Conservation (phyloP, 2,329 filamentous ascomycete genomes). For the Colletotrichum sansevieriae region DNA sequence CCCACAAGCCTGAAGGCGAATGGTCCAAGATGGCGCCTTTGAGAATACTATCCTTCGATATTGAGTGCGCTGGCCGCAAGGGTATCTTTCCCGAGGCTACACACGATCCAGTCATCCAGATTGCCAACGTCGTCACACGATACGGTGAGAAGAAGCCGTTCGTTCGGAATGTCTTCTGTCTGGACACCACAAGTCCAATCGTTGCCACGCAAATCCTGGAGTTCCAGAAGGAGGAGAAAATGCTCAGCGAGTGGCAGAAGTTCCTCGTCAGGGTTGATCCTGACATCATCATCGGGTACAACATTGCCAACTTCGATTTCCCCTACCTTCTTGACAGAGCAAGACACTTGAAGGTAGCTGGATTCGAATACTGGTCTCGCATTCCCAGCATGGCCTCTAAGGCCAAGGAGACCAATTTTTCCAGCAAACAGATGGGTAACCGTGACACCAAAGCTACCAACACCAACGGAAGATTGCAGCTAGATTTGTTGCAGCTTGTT, state of each 20-base stretch:
- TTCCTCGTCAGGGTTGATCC: slow-evolving; percentile 93
- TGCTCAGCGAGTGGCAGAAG: slow-evolving; percentile 93
- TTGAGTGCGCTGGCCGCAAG: slow-evolving; percentile 97
- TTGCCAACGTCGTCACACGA: slow-evolving; percentile 93
- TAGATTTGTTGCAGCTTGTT: slow-evolving; percentile 94
- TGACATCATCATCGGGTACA: slow-evolving; percentile 98
- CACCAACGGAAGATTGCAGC: slow-evolving; percentile 91
- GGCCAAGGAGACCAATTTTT: slow-evolving; percentile 86
- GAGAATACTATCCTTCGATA: slow-evolving; percentile 95
- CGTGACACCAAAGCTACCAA: slow-evolving; percentile 95
- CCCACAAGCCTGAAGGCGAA: slow-evolving; percentile 90
- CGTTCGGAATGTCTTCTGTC: slow-evolving; percentile 94
- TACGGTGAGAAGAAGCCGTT: slow-evolving; percentile 98
- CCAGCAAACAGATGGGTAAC: slow-evolving; percentile 98
- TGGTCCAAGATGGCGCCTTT: slow-evolving; percentile 99
- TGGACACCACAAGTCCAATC: slow-evolving; percentile 92
- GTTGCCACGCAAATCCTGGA: slow-evolving; percentile 94
- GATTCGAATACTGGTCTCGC: slow-evolving; percentile 90
- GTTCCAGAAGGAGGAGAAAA: slow-evolving; percentile 83
- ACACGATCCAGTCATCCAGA: slow-evolving; percentile 95
- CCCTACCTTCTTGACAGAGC: slow-evolving; percentile 93
- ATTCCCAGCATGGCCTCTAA: slow-evolving; percentile 78
- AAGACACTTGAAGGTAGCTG: slow-evolving; percentile 81
- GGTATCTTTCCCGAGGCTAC: slow-evolving; percentile 96
- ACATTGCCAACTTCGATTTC: slow-evolving; percentile 98